A percentile compares a stretch with the other conserved stretches of the same genome.
These are phyloP conservation scores for Cicer cuneatum DNA, from an alignment of 306 rosid species.

Conservation along the genomic window DNA sequence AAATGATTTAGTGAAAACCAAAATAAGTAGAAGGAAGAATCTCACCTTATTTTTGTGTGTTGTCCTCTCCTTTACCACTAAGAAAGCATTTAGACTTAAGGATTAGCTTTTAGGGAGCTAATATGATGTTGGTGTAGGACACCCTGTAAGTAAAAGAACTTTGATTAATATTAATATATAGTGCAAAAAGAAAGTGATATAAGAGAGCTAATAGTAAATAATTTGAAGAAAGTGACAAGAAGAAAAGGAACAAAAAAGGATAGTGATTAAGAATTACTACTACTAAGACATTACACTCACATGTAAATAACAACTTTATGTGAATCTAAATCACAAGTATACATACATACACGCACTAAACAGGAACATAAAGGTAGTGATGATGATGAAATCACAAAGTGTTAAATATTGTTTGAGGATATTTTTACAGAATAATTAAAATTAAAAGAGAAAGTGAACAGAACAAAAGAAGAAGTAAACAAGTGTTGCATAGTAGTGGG, in stretches of 20 bases:
- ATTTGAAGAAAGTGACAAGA: conserved; percentile 46
- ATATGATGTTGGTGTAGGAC: conserved; percentile 41
- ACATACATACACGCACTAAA: not conserved
- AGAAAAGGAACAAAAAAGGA: conserved; percentile 43
- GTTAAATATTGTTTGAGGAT: not conserved
- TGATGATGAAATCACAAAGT: conserved; percentile 39
- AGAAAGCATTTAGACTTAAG: conserved; percentile 46
- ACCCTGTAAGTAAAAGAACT: conserved; percentile 50
- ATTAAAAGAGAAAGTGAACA: not conserved
- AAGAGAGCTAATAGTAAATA: not conserved
- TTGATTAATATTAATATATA: not conserved
- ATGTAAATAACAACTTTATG: conserved; percentile 44
- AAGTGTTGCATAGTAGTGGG: conserved; percentile 29
- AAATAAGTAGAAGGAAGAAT: conserved; percentile 38
- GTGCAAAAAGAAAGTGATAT: conserved; percentile 8
- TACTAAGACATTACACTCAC: conserved; percentile 47
- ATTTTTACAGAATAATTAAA: not conserved
- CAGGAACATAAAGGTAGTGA: conserved; percentile 33
- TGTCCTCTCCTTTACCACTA: conserved; percentile 2
- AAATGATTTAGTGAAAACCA: no score
- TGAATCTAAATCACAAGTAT: conserved; percentile 47
- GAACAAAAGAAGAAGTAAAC: not conserved
- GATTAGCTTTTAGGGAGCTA: conserved; percentile 44
- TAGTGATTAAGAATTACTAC: conserved; percentile 26
- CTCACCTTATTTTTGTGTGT: conserved; percentile 41